Percentiles rank a stretch among this genome's conserved stretches.
phyloP scores from a whole-genome alignment of 1,284 basidiomycete genomes.

The Ganoderma sinense region DNA sequence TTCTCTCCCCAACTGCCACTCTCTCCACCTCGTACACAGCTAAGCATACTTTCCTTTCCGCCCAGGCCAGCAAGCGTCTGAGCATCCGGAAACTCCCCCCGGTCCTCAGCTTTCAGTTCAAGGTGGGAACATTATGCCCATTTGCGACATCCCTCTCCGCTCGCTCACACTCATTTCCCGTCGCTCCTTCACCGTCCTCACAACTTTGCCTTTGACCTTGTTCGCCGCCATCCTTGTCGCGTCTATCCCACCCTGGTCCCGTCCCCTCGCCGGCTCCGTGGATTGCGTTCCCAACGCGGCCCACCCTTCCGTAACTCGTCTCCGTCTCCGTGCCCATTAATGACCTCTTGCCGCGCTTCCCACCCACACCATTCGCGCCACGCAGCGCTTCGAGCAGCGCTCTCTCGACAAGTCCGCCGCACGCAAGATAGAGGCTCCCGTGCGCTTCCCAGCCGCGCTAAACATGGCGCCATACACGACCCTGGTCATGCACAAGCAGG shows the following conservation, averaged over 20 bases:
- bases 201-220: constrained; percentile 6
- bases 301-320: constrained; percentile 3
- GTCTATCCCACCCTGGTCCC: background rate
- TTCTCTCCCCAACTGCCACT: background rate
- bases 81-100: constrained; percentile 88
- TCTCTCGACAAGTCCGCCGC: constrained; percentile 72
- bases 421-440: constrained; percentile 86
- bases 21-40: constrained; percentile 11
- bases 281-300: constrained; percentile 1
- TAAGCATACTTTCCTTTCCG: constrained; percentile 13
- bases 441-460: constrained; percentile 84
- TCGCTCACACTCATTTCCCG: constrained; percentile 15
- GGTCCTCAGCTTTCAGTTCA: constrained; percentile 95
- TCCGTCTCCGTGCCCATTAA: constrained; percentile 8
- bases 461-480: constrained; percentile 92
- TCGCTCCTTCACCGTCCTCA: background rate
- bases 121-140: constrained; percentile 57
- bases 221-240: constrained; percentile 1
- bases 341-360: constrained; percentile 2
- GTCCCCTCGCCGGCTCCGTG: background rate
- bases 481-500: constrained; percentile 57
- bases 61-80: constrained; percentile 84
- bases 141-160: background rate
- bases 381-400: constrained; percentile 91
- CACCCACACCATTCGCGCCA: constrained; percentile 9